Conservation (phyloP, 2,329 filamentous ascomycete species). For the Fusarium chuoi region DNA sequence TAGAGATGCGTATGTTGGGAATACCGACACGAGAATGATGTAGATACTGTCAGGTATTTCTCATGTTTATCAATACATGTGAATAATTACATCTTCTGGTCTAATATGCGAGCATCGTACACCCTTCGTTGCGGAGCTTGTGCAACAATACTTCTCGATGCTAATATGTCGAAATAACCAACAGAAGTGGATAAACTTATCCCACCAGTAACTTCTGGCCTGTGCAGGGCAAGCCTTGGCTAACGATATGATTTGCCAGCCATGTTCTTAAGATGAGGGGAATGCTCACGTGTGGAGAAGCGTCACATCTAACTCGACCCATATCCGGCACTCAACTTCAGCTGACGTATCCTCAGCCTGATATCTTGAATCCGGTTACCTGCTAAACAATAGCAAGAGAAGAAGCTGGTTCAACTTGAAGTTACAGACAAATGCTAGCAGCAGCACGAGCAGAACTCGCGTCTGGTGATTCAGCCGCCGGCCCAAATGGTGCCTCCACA, state of each 20-base stretch:
- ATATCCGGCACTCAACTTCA: neutral
- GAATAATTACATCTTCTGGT: too few relatives aligned
- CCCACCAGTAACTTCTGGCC: neutral
- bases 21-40: rapidly evolving
- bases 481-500: neutral
- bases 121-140: neutral
- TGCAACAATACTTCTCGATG: neutral
- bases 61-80: rapidly evolving
- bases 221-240: neutral
- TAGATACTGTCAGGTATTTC: neutral
- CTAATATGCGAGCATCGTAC: rapidly evolving
- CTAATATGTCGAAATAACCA: neutral
- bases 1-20: neutral
- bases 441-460: slow-evolving; percentile 8
- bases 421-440: neutral
- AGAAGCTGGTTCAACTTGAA: too few relatives aligned
- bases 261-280: neutral
- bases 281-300: slow-evolving; percentile 5
- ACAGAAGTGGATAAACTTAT: neutral
- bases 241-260: neutral
- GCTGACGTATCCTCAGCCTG: neutral
- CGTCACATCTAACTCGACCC: neutral
- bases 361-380: neutral
- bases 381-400: neutral
- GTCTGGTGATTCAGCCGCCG: slow-evolving; percentile 6